Base-by-base conservation (phyloP, 2,329 filamentous ascomycete genomes). In the Fusarium sp. region DNA sequence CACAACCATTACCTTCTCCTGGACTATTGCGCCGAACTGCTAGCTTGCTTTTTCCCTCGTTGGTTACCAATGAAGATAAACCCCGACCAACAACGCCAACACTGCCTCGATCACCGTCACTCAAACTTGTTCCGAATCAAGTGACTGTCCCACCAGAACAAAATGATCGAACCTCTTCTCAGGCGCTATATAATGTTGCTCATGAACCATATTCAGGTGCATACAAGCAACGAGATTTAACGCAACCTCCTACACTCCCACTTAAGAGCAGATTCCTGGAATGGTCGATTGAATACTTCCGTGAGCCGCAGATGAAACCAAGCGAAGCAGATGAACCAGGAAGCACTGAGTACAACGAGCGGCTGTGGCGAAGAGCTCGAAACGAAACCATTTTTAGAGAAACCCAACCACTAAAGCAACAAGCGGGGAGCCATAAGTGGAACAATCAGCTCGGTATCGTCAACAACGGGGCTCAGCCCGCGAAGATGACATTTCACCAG, bases 231-330 rank as follows among this genome's bases (percentile, higher is more conserved):
- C 88, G 91, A 61, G 86, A 90, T 65, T 78, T 88, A 30, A 83
- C 85, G 2, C 83, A 88, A 56, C 74, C 83, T 12, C 91, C 92
- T 3, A 81, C 79, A 14, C 86, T 98, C 29, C 96, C 96, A 2
- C 80, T 99, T 20, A 87, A 87, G 64, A 97, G 94, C 78, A 90
- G 87, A 11, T 97, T 98, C 79, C 86, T 97, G 68, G 93, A 97
- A 69, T 99, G 95, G 94, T 97, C 94, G 6, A 94, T 96, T 46
- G 95, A 95, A 79, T 98, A 99, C 79, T 99, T 98, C 85, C 93
- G 94, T 30, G 94, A 98, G 79, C 96, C 96, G 32, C 96, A 99
- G 80, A 98, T 99, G 96, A 97, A 96, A 77, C 91, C 94, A 5
- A 94, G 92, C 61, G 96, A 99, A 78, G 93, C 94, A 25, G 96